phyloP scores from a whole-genome alignment of 768 basidiomycete species.

The Tulasnella sp. region DNA sequence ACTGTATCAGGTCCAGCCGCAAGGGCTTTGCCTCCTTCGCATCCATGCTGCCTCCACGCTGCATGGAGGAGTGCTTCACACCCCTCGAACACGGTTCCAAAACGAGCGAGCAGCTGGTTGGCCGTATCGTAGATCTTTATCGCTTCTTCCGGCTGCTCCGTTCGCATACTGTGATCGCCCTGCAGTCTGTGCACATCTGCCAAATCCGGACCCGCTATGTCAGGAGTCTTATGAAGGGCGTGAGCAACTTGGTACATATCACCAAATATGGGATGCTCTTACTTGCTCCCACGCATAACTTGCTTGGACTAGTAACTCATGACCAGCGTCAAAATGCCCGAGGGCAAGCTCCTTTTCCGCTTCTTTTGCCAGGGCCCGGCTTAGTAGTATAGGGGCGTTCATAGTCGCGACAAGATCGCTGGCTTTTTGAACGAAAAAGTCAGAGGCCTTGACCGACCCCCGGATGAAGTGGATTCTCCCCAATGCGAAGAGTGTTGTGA shows the following conservation, averaged over 20 bases:
- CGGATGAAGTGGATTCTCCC: conserved; percentile 53
- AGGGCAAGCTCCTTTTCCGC: conserved; percentile 63
- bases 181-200: conserved; percentile 47
- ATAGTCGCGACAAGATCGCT: conserved; percentile 59
- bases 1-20: conserved; percentile 35
- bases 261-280: background rate
- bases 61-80: conserved; percentile 3
- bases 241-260: conserved; percentile 3
- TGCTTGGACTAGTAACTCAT: conserved; percentile 42
- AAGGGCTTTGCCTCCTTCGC: background rate
- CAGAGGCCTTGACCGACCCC: conserved; percentile 76
- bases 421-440: conserved; percentile 74
- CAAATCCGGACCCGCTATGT: conserved; percentile 40
- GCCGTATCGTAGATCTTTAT: conserved; percentile 46
- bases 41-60: background rate
- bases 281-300: conserved; percentile 37
- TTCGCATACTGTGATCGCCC: conserved; percentile 42
- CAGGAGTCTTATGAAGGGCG: background rate
- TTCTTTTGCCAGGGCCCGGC: conserved; percentile 54
- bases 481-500: conserved; percentile 55
- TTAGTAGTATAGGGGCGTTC: conserved; percentile 51
- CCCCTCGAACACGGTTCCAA: conserved; percentile 40
- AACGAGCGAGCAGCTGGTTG: conserved; percentile 47
- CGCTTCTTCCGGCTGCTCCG: conserved; percentile 37
- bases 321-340: conserved; percentile 47